phyloP scores from a whole-genome alignment of 2,329 filamentous ascomycete species.

The Hypoxylon sp. region DNA sequence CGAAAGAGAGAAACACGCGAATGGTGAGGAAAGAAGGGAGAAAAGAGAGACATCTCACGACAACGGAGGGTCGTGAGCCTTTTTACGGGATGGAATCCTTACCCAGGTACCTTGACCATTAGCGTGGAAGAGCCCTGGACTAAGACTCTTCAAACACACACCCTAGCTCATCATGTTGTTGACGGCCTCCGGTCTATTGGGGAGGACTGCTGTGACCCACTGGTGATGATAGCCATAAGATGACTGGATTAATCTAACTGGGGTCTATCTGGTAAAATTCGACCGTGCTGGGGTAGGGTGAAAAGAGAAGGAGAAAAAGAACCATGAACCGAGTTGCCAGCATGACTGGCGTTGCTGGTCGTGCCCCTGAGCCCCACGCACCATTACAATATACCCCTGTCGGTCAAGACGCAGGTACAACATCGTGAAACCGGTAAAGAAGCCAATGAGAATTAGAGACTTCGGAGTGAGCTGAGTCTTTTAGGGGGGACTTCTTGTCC shows the following conservation, averaged over 20 bases:
- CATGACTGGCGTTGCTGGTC: slow-evolving; percentile 21
- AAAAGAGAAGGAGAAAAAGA: slow-evolving; percentile 18
- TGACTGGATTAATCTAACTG: slow-evolving; percentile 23
- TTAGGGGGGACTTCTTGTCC: slow-evolving; percentile 29
- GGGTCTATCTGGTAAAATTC: slow-evolving; percentile 34
- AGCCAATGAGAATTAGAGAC: slow-evolving; percentile 46
- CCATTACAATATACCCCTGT: slow-evolving; percentile 43
- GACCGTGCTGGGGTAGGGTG: slow-evolving; percentile 16
- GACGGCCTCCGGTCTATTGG: slow-evolving; percentile 41
- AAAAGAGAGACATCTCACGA: slow-evolving; percentile 46
- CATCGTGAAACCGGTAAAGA: slow-evolving; percentile 52
- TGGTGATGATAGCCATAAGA: slow-evolving; percentile 28
- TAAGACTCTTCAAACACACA: slow-evolving; percentile 32
- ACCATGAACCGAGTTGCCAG: slow-evolving; percentile 30
- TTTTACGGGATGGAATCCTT: slow-evolving; percentile 47
- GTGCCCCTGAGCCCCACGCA: slow-evolving; percentile 52
- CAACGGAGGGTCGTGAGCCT: slow-evolving; percentile 41
- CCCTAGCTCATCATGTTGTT: slow-evolving; percentile 38
- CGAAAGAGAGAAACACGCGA: slow-evolving; percentile 51
- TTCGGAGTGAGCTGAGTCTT: slow-evolving; percentile 31
- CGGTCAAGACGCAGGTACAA: slow-evolving; percentile 53
- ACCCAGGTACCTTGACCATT: slow-evolving; percentile 37
- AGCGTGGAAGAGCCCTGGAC: slow-evolving; percentile 33
- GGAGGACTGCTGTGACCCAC: slow-evolving; percentile 47
- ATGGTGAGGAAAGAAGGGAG: slow-evolving; percentile 46